Conservation (phyloP, 345 rosid genomes). For the Camelina sativa region DNA sequence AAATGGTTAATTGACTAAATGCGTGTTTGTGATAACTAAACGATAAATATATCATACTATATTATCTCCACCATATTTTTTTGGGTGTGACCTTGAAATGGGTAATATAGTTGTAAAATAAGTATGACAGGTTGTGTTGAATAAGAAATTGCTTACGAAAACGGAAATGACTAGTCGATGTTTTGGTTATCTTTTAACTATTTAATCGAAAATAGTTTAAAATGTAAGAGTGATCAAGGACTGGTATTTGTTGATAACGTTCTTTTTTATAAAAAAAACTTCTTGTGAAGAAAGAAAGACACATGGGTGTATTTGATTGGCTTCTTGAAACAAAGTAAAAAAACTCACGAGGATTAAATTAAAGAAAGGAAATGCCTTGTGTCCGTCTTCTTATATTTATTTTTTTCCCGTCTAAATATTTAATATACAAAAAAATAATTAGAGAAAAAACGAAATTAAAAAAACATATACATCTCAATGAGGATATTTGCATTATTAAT, state of each 20-base stretch:
- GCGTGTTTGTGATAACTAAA: not conserved
- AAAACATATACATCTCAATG: too few species aligned
- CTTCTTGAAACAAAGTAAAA: not conserved
- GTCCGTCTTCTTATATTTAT: not conserved
- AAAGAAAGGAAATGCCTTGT: not conserved
- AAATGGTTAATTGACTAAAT: constrained; percentile 7
- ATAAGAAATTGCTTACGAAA: constrained; percentile 7
- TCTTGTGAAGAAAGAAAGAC: constrained; percentile 28
- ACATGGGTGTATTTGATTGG: not conserved
- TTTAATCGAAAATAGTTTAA: not conserved
- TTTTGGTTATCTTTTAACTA: not conserved
- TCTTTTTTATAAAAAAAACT: not conserved
- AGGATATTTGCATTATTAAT: too few species aligned
- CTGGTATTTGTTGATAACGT: not conserved
- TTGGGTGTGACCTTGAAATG: not conserved
- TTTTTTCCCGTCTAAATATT: not conserved
- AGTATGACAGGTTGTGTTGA: constrained; percentile 6
- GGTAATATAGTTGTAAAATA: not conserved
- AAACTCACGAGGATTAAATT: not conserved
- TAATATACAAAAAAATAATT: not conserved
- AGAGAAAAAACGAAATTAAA: not conserved
- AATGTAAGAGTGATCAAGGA: too few species aligned
- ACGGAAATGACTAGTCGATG: not conserved
- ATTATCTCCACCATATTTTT: constrained; percentile 9
- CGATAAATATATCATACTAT: not conserved